Percentiles rank a stretch among this genome's conserved stretches.
Conservation (phyloP, 2,329 filamentous ascomycete species). For the Ophiocordyceps camponoti-floridani region DNA sequence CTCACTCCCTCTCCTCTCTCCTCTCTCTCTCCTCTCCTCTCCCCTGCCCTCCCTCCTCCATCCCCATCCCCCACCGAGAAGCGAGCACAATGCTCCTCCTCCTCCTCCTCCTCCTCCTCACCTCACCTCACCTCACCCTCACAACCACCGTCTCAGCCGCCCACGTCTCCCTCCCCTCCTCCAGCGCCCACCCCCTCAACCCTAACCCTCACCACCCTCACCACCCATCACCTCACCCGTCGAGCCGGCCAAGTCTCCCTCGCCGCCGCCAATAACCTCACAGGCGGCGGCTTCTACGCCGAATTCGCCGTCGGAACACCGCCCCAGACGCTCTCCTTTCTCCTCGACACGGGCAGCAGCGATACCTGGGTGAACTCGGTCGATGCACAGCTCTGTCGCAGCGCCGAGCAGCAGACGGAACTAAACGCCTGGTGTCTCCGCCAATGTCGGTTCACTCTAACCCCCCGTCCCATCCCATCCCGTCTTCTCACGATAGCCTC, state of each 20-base stretch:
- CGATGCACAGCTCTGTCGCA: constrained; percentile 40
- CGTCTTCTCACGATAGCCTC: too few species aligned
- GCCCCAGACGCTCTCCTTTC: constrained; percentile 31
- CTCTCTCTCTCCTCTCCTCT: neutral
- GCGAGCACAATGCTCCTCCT: neutral
- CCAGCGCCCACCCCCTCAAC: too few species aligned
- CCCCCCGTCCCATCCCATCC: neutral
- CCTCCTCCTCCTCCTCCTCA: constrained; percentile 5
- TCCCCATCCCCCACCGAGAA: neutral
- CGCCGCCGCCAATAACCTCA: constrained; percentile 30
- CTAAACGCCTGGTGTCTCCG: neutral
- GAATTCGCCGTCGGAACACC: constrained; percentile 42
- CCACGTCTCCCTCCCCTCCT: constrained; percentile 7
- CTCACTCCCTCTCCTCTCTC: neutral
- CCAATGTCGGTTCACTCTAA: neutral
- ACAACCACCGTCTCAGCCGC: constrained; percentile 6
- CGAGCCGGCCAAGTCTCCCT: constrained; percentile 14
- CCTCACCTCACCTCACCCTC: constrained; percentile 2
- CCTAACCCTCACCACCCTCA: neutral
- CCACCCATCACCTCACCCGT: constrained; percentile 4
- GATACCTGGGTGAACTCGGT: constrained; percentile 44
- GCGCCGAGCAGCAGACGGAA: constrained; percentile 13
- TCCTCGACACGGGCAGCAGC: constrained; percentile 45
- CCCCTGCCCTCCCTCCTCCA: neutral
- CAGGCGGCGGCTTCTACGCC: constrained; percentile 36